Evolutionary conservation across 1,139 yeast genomes (phyloP).

Genomic region (Zhuliangozyma blackwelliae): DNA sequence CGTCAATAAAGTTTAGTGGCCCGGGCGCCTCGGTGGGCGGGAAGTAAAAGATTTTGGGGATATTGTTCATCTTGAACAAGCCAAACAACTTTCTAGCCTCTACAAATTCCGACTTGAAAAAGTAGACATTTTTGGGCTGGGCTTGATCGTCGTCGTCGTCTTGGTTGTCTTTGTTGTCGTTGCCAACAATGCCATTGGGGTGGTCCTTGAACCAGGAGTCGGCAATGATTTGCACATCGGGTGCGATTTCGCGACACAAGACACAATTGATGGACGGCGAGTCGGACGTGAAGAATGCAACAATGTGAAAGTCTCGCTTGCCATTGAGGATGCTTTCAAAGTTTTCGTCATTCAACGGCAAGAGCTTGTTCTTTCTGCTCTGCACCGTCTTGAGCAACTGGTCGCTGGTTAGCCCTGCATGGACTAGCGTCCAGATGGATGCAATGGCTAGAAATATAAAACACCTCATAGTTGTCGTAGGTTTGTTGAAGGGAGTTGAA

Average conservation of each 20-base stretch:
- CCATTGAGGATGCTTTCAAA: slow-evolving; percentile 58
- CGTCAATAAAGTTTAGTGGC: slow-evolving; percentile 27
- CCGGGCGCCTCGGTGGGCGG: slow-evolving; percentile 45
- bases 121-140: slow-evolving; percentile 44
- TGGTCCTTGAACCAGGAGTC: slow-evolving; percentile 54
- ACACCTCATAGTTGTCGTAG: neutral
- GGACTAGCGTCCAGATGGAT: slow-evolving; percentile 12
- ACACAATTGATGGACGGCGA: slow-evolving; percentile 71
- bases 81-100: slow-evolving; percentile 54
- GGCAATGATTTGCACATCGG: slow-evolving; percentile 54
- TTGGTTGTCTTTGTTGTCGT: slow-evolving; percentile 21
- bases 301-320: slow-evolving; percentile 65
- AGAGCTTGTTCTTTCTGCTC: slow-evolving; percentile 18
- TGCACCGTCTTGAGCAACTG: slow-evolving; percentile 22
- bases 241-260: slow-evolving; percentile 68
- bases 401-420: slow-evolving; percentile 27
- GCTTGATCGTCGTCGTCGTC: slow-evolving; percentile 23
- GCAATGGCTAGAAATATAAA: slow-evolving; percentile 10
- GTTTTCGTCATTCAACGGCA: slow-evolving; percentile 54
- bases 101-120: slow-evolving; percentile 70
- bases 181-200: slow-evolving; percentile 32
- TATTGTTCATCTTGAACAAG: slow-evolving; percentile 57
- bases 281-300: slow-evolving; percentile 70
- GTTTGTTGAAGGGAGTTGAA: too few species aligned
- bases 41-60: slow-evolving; percentile 73